Conservation (phyloP, 805 yeast genomes). For the Myxozyma udenii region DNA sequence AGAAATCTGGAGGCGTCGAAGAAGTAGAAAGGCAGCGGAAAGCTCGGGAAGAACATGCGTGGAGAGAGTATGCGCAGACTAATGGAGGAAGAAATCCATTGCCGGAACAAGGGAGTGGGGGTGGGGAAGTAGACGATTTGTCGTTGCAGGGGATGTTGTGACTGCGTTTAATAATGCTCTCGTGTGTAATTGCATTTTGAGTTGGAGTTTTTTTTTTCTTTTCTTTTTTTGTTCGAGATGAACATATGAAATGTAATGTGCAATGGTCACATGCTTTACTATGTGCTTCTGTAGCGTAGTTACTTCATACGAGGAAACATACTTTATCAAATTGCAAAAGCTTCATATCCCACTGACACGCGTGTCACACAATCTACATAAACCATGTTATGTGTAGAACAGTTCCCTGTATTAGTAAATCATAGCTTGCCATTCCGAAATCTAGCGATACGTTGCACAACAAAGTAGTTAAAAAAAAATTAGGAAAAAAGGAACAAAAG, state of each 20-base stretch:
- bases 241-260: no score
- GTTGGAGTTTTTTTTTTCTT: neutral
- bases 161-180: neutral
- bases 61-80: conserved; percentile 41
- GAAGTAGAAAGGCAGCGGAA: conserved; percentile 72
- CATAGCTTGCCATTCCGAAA: no score
- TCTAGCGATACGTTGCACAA: neutral
- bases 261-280: no score
- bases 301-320: no score
- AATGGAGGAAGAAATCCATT: conserved; percentile 26
- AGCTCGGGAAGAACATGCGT: conserved; percentile 66
- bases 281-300: no score
- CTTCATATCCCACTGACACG: no score
- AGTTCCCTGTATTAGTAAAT: no score
- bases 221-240: no score
- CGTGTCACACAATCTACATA: no score
- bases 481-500: neutral
- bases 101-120: neutral
- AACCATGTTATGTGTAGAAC: no score
- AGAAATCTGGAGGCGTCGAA: conserved; percentile 84
- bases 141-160: neutral
- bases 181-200: neutral
- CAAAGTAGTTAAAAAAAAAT: neutral
- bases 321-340: no score
- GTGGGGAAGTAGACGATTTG: neutral